phyloP scores from a whole-genome alignment of 768 basidiomycete species.

The Phanerochaete sordida region DNA sequence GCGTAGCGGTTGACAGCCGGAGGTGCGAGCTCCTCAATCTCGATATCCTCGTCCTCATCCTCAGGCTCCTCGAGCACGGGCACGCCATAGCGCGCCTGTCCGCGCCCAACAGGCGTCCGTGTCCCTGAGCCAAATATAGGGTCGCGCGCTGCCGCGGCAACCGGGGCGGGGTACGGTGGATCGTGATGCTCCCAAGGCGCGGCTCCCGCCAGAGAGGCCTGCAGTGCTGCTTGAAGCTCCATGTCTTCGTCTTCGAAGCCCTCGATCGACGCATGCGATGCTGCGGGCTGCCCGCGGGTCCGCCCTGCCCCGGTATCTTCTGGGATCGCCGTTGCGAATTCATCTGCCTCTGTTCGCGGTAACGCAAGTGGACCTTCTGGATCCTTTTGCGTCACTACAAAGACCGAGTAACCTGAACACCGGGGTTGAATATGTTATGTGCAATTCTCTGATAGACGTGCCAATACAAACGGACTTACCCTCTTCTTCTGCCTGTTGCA shows the following conservation, averaged over 20 bases:
- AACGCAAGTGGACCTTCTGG: slow-evolving; percentile 49
- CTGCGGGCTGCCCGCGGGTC: slow-evolving; percentile 11
- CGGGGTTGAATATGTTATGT: slow-evolving; percentile 2
- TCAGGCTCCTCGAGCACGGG: not conserved
- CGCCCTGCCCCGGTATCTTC: slow-evolving; percentile 30
- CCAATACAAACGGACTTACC: slow-evolving; percentile 39
- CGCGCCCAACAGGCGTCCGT: slow-evolving; percentile 12
- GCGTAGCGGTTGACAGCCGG: not conserved
- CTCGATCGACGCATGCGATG: slow-evolving; percentile 18
- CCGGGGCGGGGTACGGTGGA: not conserved
- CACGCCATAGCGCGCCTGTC: not conserved
- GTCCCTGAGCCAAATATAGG: not conserved
- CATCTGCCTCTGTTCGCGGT: slow-evolving; percentile 68
- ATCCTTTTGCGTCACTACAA: slow-evolving; percentile 68
- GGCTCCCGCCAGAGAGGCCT: slow-evolving; percentile 61
- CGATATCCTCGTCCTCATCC: slow-evolving; percentile 9
- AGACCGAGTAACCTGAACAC: slow-evolving; percentile 72
- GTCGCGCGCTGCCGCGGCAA: not conserved
- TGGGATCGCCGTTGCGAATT: slow-evolving; percentile 60
- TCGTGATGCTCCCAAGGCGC: not conserved
- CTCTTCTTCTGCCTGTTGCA: slow-evolving; percentile 84
- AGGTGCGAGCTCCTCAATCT: slow-evolving; percentile 11
- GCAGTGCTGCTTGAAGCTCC: slow-evolving; percentile 83
- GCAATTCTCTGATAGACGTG: not conserved
- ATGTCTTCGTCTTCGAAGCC: slow-evolving; percentile 81